Percentiles rank a stretch among this genome's conserved stretches.
These are phyloP conservation scores for Venturia asperata DNA, from an alignment of 2,329 filamentous ascomycete genomes.

Conservation along the genomic window DNA sequence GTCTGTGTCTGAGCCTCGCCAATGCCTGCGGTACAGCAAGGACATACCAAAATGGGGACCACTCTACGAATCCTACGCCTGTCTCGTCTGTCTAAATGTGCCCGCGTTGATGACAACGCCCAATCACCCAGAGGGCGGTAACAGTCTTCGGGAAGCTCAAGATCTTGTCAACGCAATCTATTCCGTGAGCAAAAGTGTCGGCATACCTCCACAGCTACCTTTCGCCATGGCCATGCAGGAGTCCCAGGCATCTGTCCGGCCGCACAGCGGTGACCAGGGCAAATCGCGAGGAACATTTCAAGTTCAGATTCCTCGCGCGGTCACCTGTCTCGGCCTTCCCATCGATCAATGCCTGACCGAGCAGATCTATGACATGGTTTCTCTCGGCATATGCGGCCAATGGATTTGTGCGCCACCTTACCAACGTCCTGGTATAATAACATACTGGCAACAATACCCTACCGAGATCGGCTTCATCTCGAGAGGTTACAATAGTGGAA, in stretches of 20 bases:
- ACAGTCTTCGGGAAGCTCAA: background rate
- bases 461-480: background rate
- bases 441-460: background rate
- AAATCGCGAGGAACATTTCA: background rate
- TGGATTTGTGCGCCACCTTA: background rate
- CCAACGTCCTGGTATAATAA: background rate
- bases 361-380: background rate
- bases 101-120: background rate
- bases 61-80: conserved; percentile 6
- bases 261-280: conserved; percentile 7
- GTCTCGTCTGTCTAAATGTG: background rate
- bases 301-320: background rate
- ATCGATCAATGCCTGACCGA: background rate
- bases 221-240: conserved; percentile 8
- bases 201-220: background rate
- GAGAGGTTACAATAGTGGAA: conserved; percentile 6
- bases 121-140: background rate
- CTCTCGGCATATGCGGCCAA: conserved; percentile 2
- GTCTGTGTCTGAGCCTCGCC: background rate
- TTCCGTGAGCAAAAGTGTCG: background rate
- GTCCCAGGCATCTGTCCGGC: background rate
- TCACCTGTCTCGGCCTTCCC: background rate
- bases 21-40: background rate
- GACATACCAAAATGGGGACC: conserved; percentile 3
- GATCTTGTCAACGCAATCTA: background rate